Percentiles rank a stretch among this genome's conserved stretches.
Conservation (phyloP, 2,329 filamentous ascomycete species). For the Diplodia seriata region DNA sequence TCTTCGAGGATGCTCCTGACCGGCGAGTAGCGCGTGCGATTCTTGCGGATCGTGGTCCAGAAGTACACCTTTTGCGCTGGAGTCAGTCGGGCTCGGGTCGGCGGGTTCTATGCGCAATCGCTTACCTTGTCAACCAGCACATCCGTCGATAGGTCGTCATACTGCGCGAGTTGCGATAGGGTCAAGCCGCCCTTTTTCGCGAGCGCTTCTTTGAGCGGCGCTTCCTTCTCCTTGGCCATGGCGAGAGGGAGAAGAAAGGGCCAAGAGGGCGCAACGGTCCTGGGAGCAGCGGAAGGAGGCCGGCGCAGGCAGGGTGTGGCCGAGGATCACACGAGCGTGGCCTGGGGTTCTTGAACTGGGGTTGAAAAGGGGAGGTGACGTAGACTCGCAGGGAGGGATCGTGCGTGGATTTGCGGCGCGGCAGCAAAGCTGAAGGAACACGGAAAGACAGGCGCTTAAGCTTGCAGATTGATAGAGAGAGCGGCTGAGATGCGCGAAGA, state of each 20-base stretch:
- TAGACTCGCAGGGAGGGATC: constrained; percentile 31
- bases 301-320: constrained; percentile 16
- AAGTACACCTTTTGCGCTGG: constrained; percentile 75
- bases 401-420: constrained; percentile 30
- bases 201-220: constrained; percentile 55
- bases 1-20: constrained; percentile 78
- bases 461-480: constrained; percentile 33
- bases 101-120: constrained; percentile 37
- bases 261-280: background rate
- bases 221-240: constrained; percentile 37
- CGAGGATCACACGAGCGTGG: constrained; percentile 15
- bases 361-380: constrained; percentile 32
- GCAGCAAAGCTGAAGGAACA: constrained; percentile 31
- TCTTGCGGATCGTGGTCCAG: constrained; percentile 96
- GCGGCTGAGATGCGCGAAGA: constrained; percentile 30
- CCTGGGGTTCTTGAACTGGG: constrained; percentile 4
- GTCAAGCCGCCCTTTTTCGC: constrained; percentile 77
- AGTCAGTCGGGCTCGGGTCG: constrained; percentile 13
- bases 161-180: constrained; percentile 83
- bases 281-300: background rate
- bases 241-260: background rate
- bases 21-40: constrained; percentile 83
- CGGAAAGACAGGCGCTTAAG: constrained; percentile 31
- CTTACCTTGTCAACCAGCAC: constrained; percentile 92
- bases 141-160: constrained; percentile 96